Conservation (phyloP, 2,329 filamentous ascomycete genomes). For the Colletotrichum salicis region DNA sequence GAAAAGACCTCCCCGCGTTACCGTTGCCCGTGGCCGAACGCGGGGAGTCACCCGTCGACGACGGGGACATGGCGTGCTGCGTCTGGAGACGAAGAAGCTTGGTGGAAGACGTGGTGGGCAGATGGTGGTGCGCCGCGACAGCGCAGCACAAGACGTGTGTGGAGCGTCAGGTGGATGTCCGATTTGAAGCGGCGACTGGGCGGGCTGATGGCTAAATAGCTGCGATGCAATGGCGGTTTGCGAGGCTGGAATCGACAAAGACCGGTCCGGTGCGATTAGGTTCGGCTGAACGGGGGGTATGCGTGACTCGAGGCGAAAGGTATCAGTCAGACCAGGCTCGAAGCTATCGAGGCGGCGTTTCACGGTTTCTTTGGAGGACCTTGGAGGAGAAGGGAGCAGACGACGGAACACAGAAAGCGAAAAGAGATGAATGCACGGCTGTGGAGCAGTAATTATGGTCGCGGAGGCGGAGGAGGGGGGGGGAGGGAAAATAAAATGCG, state of each 20-base stretch:
- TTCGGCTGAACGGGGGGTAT: not conserved
- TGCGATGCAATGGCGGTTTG: not conserved
- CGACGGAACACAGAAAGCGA: constrained; percentile 15
- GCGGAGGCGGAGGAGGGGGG: not conserved
- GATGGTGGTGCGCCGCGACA: constrained; percentile 28
- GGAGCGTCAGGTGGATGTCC: constrained; percentile 3
- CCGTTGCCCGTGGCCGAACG: constrained; percentile 52
- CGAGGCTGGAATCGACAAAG: not conserved
- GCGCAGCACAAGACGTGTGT: constrained; percentile 23
- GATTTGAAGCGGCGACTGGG: not conserved
- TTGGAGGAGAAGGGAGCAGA: constrained; percentile 5
- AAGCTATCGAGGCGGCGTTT: constrained; percentile 22
- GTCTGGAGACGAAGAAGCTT: constrained; percentile 38
- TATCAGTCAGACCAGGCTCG: constrained; percentile 20
- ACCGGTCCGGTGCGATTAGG: constrained; percentile 1
- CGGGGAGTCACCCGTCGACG: constrained; percentile 64
- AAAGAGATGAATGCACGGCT: constrained; percentile 24
- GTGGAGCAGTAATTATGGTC: constrained; percentile 36
- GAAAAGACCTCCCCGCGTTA: constrained; percentile 54
- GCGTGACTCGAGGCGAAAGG: not conserved
- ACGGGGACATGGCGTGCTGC: constrained; percentile 59
- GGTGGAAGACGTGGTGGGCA: constrained; percentile 38
- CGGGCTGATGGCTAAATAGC: constrained; percentile 2
- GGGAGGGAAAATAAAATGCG: constrained; percentile 18
- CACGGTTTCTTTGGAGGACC: constrained; percentile 4